phyloP scores from a whole-genome alignment of 176 grass and related monocot genomes.

The Panicum miliaceum region DNA sequence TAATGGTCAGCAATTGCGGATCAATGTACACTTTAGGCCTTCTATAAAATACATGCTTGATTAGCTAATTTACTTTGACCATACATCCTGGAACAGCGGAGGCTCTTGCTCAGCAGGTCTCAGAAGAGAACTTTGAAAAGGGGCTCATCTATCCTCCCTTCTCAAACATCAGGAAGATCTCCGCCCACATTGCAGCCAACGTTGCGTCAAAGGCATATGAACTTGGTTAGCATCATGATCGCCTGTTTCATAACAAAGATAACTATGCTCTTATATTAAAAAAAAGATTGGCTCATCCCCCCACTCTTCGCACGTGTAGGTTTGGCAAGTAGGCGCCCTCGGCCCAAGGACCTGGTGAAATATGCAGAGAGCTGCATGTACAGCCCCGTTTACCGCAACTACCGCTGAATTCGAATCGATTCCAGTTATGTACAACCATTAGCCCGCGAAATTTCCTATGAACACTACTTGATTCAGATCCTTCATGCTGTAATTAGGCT shows the following conservation, averaged over 20 bases:
- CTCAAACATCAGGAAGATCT: constrained; percentile 88
- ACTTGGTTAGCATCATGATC: constrained; percentile 56
- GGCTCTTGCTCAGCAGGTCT: constrained; percentile 82
- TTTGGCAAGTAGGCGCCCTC: constrained; percentile 67
- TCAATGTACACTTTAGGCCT: neutral
- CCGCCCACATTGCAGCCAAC: constrained; percentile 79
- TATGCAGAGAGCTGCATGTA: constrained; percentile 90
- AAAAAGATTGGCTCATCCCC: constrained; percentile 18
- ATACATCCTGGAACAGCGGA: constrained; percentile 58
- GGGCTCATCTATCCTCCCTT: constrained; percentile 86
- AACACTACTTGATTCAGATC: neutral
- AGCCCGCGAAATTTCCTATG: constrained; percentile 11
- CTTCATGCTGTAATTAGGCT: neutral
- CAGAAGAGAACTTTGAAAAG: constrained; percentile 66
- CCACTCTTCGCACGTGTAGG: constrained; percentile 34
- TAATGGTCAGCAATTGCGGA: neutral
- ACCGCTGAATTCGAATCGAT: constrained; percentile 45
- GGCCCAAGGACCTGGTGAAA: constrained; percentile 71
- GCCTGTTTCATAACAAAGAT: neutral
- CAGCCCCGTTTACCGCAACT: constrained; percentile 73
- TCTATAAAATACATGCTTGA: neutral
- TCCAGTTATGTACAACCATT: constrained; percentile 21
- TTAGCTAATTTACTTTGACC: neutral
- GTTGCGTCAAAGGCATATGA: constrained; percentile 91
- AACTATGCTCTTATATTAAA: neutral